Conservation (phyloP, 352 stramenopile genomes). For the Phytophthora podocarpi region DNA sequence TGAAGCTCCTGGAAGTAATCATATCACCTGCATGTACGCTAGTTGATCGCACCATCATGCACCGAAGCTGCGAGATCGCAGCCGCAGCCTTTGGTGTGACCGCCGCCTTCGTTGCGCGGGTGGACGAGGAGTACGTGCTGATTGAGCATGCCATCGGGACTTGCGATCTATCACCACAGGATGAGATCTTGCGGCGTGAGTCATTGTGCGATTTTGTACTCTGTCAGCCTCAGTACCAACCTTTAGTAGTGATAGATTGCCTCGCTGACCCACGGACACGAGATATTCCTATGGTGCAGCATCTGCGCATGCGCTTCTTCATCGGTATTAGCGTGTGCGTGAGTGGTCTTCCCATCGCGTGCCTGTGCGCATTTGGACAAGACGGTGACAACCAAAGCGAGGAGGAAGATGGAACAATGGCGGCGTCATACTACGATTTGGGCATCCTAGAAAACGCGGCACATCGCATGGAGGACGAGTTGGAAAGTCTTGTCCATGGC, state of each 20-base stretch:
- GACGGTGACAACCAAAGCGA: constrained; percentile 29
- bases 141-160: constrained; percentile 58
- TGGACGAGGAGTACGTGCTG: constrained; percentile 51
- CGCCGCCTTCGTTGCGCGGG: constrained; percentile 58
- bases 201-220: constrained; percentile 68
- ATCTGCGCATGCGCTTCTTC: constrained; percentile 58
- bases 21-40: constrained; percentile 64
- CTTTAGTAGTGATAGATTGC: constrained; percentile 57
- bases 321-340: constrained; percentile 55
- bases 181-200: constrained; percentile 47
- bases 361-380: constrained; percentile 60
- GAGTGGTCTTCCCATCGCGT: constrained; percentile 57
- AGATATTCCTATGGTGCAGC: constrained; percentile 63
- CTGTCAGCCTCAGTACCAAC: constrained; percentile 43
- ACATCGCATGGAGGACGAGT: constrained; percentile 49
- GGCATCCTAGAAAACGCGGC: constrained; percentile 45
- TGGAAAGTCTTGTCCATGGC: constrained; percentile 51
- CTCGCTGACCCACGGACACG: constrained; percentile 47
- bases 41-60: constrained; percentile 61
- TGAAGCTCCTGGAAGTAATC: constrained; percentile 57
- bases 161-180: constrained; percentile 24
- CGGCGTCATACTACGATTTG: constrained; percentile 44
- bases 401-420: constrained; percentile 21
- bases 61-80: constrained; percentile 56
- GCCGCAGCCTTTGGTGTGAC: constrained; percentile 49